These are phyloP conservation scores for Fraxinus sp. DNA, from an alignment of 305 asterid species.

Conservation along the genomic window DNA sequence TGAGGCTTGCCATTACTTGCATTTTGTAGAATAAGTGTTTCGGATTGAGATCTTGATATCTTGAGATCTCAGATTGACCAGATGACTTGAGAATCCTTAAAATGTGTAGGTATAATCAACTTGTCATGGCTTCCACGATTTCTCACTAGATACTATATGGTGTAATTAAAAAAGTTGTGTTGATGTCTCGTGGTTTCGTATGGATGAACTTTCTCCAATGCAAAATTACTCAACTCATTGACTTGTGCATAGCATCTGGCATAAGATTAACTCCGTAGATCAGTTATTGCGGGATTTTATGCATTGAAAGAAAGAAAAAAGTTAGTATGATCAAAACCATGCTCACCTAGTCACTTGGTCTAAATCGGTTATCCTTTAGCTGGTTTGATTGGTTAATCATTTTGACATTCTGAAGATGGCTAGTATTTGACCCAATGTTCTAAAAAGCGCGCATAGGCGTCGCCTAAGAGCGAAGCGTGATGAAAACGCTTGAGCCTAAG, in stretches of 20 bases:
- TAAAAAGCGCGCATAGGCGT: no score
- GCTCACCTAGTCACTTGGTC: not conserved
- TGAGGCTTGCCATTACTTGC: not conserved
- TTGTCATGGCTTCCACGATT: not conserved
- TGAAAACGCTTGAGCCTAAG: no score
- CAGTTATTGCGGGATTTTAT: not conserved
- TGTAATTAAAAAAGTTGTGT: not conserved
- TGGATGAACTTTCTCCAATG: not conserved
- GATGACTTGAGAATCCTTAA: not conserved
- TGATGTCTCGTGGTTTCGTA: not conserved
- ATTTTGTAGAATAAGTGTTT: not conserved
- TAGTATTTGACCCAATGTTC: not conserved
- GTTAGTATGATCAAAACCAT: not conserved
- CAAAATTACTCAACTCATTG: not conserved
- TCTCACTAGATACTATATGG: not conserved
- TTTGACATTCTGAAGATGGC: not conserved
- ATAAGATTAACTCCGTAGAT: not conserved
- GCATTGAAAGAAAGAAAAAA: not conserved
- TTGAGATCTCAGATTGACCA: not conserved
- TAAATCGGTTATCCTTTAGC: not conserved
- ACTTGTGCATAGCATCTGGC: not conserved
- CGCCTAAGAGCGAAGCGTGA: no score
- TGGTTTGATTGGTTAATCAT: not conserved
- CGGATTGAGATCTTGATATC: not conserved
- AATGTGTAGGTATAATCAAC: not conserved